Percentiles rank a stretch among this genome's conserved stretches.
These are phyloP conservation scores for Aspergillus nidulans DNA, from an alignment of 495 filamentous ascomycete genomes.

Conservation along the genomic window DNA sequence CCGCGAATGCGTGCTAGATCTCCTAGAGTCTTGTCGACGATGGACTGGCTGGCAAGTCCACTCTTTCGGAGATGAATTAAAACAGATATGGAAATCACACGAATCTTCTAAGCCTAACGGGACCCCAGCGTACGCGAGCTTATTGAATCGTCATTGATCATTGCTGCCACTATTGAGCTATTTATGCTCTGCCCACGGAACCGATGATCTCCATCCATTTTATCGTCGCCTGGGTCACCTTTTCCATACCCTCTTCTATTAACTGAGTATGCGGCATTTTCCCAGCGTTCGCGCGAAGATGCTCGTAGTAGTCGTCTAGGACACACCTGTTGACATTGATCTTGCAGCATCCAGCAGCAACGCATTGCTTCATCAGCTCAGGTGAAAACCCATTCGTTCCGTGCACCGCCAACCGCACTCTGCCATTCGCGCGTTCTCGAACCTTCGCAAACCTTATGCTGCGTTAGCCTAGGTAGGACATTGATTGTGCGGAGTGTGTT, in stretches of 20 bases:
- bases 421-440: conserved; percentile 26
- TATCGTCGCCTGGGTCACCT: conserved; percentile 19
- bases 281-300: conserved; percentile 15
- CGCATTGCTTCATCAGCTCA: conserved; percentile 53
- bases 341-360: conserved; percentile 60
- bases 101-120: not conserved
- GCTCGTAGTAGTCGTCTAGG: conserved; percentile 37
- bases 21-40: conserved; percentile 16
- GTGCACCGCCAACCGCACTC: conserved; percentile 58
- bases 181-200: conserved; percentile 20
- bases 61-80: conserved; percentile 18
- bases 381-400: conserved; percentile 63
- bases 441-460: conserved; percentile 13
- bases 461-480: not conserved
- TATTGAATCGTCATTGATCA: not conserved
- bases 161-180: not conserved
- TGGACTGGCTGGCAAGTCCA: conserved; percentile 21
- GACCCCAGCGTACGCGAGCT: not conserved
- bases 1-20: conserved; percentile 17
- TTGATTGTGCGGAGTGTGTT: not conserved
- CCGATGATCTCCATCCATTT: conserved; percentile 25
- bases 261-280: conserved; percentile 25
- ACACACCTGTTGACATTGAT: conserved; percentile 70
- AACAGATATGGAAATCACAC: conserved; percentile 13
- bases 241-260: conserved; percentile 24